These are phyloP conservation scores for Cichorium intybus DNA, from an alignment of 140 eudicot species.

Conservation along the genomic window DNA sequence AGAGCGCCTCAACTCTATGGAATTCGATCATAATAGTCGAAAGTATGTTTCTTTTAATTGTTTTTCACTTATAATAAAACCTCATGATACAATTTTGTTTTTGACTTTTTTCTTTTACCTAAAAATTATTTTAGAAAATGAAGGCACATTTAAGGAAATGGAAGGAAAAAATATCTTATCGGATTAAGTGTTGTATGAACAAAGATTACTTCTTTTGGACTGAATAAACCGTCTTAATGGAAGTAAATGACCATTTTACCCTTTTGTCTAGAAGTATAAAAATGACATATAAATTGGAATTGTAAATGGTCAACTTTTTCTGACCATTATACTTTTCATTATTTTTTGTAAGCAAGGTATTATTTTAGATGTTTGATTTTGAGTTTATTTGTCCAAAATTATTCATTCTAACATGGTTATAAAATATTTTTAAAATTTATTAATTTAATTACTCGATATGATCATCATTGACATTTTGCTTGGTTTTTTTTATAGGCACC, in stretches of 20 bases:
- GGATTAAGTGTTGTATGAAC: too few species aligned
- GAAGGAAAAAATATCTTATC: too few species aligned
- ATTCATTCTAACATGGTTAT: not conserved
- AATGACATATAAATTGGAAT: too few species aligned
- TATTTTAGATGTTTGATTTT: too few species aligned
- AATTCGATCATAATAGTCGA: constrained; percentile 35
- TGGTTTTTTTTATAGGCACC: constrained; percentile 49
- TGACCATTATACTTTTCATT: constrained; percentile 5
- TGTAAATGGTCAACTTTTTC: not conserved
- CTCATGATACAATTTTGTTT: constrained; percentile 7
- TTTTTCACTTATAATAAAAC: constrained; percentile 17
- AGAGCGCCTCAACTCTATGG: constrained; percentile 43
- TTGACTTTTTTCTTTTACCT: too few species aligned
- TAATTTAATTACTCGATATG: constrained; percentile 9
- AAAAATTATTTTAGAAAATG: too few species aligned
- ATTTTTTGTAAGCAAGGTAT: not conserved
- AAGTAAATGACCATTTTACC: too few species aligned
- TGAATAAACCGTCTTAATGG: too few species aligned
- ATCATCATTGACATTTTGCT: constrained; percentile 5
- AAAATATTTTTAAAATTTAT: too few species aligned
- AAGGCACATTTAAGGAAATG: too few species aligned
- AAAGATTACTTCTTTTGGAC: too few species aligned
- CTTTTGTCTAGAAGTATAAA: too few species aligned
- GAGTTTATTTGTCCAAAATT: not conserved
- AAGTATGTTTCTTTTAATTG: constrained; percentile 42